Conservation (phyloP, 176 grass and related monocot species). For the Tuctoria greenei region DNA sequence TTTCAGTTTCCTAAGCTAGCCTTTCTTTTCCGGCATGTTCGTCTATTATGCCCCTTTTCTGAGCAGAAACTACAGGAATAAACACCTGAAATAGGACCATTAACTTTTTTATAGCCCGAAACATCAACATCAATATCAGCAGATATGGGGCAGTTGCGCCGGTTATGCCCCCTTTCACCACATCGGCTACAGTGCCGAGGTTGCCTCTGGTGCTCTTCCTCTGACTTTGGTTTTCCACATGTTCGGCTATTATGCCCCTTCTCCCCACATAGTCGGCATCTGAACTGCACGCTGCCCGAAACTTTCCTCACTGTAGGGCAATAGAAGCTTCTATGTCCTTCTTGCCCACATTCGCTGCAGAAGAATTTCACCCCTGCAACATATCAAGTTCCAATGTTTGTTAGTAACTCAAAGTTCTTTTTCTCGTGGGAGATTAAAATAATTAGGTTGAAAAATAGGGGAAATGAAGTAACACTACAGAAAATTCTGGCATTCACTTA, state of each 20-base stretch:
- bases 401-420: neutral
- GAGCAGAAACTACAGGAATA: constrained; percentile 65
- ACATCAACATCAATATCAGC: constrained; percentile 9
- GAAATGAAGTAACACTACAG: constrained; percentile 5
- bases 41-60: constrained; percentile 67
- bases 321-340: constrained; percentile 81
- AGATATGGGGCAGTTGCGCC: constrained; percentile 45
- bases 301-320: constrained; percentile 52
- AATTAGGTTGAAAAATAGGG: neutral
- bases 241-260: constrained; percentile 74
- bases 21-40: constrained; percentile 57
- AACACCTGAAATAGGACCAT: constrained; percentile 35
- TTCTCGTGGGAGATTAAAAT: neutral
- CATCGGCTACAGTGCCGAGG: constrained; percentile 52
- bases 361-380: constrained; percentile 80
- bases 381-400: constrained; percentile 11
- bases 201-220: constrained; percentile 14
- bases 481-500: constrained; percentile 9
- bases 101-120: constrained; percentile 37
- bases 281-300: constrained; percentile 47
- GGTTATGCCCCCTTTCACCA: constrained; percentile 56
- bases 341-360: constrained; percentile 74
- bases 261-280: constrained; percentile 69
- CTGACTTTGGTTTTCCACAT: constrained; percentile 54
- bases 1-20: constrained; percentile 32